Evolutionary conservation across 768 basidiomycete genomes (phyloP).

Genomic region (Calvatia gigantea): DNA sequence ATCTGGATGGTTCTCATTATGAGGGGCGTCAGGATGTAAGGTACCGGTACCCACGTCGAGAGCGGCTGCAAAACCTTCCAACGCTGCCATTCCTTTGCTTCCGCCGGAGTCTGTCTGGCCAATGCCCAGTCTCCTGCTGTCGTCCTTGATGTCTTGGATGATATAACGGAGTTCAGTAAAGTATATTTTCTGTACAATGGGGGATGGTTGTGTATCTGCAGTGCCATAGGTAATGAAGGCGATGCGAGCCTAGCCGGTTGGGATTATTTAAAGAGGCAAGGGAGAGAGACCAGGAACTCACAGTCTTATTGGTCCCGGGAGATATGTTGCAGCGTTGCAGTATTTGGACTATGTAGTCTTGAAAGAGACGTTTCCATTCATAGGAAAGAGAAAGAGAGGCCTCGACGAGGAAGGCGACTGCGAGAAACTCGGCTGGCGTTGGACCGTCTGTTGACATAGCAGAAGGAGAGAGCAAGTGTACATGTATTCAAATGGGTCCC

Average conservation of each 20-base stretch:
- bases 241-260: not conserved
- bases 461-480: slow-evolving; percentile 2
- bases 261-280: not conserved
- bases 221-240: slow-evolving; percentile 64
- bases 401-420: slow-evolving; percentile 59
- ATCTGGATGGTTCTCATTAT: slow-evolving; percentile 22
- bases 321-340: slow-evolving; percentile 49
- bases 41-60: slow-evolving; percentile 46
- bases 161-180: slow-evolving; percentile 44
- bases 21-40: not conserved
- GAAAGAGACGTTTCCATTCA: slow-evolving; percentile 47
- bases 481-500: slow-evolving; percentile 3
- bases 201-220: slow-evolving; percentile 50
- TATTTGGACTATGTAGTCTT: slow-evolving; percentile 47
- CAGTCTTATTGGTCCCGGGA: slow-evolving; percentile 27
- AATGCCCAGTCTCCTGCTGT: slow-evolving; percentile 46
- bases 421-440: slow-evolving; percentile 25
- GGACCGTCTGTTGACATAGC: slow-evolving; percentile 19
- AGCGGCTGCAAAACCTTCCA: slow-evolving; percentile 69
- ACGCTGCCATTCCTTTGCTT: slow-evolving; percentile 55
- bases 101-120: slow-evolving; percentile 51
- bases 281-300: slow-evolving; percentile 17
- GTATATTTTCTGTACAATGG: slow-evolving; percentile 54
- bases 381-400: slow-evolving; percentile 50
- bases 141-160: slow-evolving; percentile 43